A percentile compares a stretch with the other conserved stretches of the same genome.
Evolutionary conservation across 2,329 filamentous ascomycete genomes (phyloP).

Genomic region (Pseudogymnoascus sp.): DNA sequence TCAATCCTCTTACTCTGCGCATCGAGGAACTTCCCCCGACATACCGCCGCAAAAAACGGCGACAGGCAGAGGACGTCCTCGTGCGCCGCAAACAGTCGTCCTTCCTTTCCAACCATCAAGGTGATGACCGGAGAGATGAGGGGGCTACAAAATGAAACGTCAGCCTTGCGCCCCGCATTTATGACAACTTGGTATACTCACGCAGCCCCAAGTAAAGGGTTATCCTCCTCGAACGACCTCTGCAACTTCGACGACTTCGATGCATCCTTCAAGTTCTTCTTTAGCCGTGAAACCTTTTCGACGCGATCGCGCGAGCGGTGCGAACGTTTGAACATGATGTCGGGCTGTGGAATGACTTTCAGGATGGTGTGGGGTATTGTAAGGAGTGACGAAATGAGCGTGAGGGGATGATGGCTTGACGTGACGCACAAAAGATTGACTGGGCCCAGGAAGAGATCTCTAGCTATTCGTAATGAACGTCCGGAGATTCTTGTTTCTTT

Average conservation of each 20-base stretch:
- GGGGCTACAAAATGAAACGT: slow-evolving; percentile 17
- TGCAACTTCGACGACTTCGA: slow-evolving; percentile 80
- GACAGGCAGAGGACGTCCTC: slow-evolving; percentile 85
- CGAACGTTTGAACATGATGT: slow-evolving; percentile 83
- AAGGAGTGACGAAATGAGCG: slow-evolving; percentile 31
- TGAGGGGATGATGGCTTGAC: slow-evolving; percentile 21
- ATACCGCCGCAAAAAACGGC: slow-evolving; percentile 70
- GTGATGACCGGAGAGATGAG: slow-evolving; percentile 70
- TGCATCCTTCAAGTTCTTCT: slow-evolving; percentile 71
- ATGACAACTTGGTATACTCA: slow-evolving; percentile 26
- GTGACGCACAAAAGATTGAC: slow-evolving; percentile 34
- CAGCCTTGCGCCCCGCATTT: slow-evolving; percentile 16
- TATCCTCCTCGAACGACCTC: slow-evolving; percentile 63
- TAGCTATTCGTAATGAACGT: slow-evolving; percentile 30
- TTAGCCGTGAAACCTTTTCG: slow-evolving; percentile 80
- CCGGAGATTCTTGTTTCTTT: slow-evolving; percentile 30
- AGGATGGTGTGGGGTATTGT: slow-evolving; percentile 19
- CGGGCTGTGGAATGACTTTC: slow-evolving; percentile 12
- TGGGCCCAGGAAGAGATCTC: slow-evolving; percentile 32
- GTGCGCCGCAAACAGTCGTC: slow-evolving; percentile 88
- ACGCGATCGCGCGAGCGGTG: slow-evolving; percentile 79
- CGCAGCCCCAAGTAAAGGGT: slow-evolving; percentile 41
- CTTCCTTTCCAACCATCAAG: slow-evolving; percentile 74
- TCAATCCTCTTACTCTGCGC: slow-evolving; percentile 71
- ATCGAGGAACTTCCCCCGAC: slow-evolving; percentile 67